Evolutionary conservation across 768 basidiomycete species (phyloP).

Genomic region (Psilocybe sp.): DNA sequence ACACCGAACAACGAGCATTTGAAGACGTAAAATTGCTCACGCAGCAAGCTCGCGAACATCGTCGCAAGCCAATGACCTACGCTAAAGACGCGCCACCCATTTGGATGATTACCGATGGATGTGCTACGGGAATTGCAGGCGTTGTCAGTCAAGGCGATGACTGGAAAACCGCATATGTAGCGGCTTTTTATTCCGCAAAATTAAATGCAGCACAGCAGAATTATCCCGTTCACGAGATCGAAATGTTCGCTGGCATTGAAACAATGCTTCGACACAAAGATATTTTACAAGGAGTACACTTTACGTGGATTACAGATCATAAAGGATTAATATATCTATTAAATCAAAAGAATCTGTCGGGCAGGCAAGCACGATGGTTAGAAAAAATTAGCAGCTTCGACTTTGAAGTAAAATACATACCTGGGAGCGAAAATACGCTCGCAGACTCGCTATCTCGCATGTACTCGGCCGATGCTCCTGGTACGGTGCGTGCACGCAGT

Average conservation of each 20-base stretch:
- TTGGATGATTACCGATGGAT: slow-evolving; percentile 28
- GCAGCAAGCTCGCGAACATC: slow-evolving; percentile 14
- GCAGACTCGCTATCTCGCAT: slow-evolving; percentile 27
- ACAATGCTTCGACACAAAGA: slow-evolving; percentile 24
- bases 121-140: slow-evolving; percentile 23
- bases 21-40: slow-evolving; percentile 29
- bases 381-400: slow-evolving; percentile 20
- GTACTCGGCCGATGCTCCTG: slow-evolving; percentile 16
- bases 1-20: slow-evolving; percentile 31
- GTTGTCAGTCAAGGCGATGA: slow-evolving; percentile 18
- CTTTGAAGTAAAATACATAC: slow-evolving; percentile 14
- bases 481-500: slow-evolving; percentile 11
- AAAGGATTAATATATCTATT: slow-evolving; percentile 21
- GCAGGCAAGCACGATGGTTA: slow-evolving; percentile 31
- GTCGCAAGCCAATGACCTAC: slow-evolving; percentile 18
- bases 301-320: slow-evolving; percentile 27
- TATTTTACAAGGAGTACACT: slow-evolving; percentile 24
- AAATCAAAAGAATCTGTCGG: slow-evolving; percentile 27
- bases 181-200: slow-evolving; percentile 32
- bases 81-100: slow-evolving; percentile 13
- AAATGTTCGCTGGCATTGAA: slow-evolving; percentile 32
- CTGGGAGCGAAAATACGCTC: slow-evolving; percentile 25
- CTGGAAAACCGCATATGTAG: slow-evolving; percentile 19
- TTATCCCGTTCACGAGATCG: slow-evolving; percentile 34
- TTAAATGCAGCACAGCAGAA: slow-evolving; percentile 33